A percentile compares a stretch with the other conserved stretches of the same genome.
These are phyloP conservation scores for Pseudopithomyces chartarum DNA, from an alignment of 2,329 filamentous ascomycete species.

Conservation along the genomic window DNA sequence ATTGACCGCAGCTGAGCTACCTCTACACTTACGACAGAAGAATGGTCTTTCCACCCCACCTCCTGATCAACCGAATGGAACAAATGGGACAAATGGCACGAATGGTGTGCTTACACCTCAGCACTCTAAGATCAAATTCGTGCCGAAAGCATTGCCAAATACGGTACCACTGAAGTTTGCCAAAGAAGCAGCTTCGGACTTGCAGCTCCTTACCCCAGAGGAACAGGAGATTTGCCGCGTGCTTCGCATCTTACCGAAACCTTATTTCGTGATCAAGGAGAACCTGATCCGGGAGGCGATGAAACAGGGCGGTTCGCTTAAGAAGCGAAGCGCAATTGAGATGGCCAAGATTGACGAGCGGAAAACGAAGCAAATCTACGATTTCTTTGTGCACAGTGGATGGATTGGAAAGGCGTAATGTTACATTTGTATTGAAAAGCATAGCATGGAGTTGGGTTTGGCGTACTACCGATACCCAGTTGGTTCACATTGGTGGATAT, in stretches of 20 bases:
- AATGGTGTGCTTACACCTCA: constrained; percentile 47
- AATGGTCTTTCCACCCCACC: constrained; percentile 49
- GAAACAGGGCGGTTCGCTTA: constrained; percentile 83
- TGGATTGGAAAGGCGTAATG: constrained; percentile 83
- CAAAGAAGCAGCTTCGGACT: constrained; percentile 77
- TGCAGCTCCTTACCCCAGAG: constrained; percentile 83
- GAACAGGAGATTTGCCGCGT: constrained; percentile 86
- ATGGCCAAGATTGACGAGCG: constrained; percentile 82
- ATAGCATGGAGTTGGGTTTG: constrained; percentile 6
- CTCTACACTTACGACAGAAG: constrained; percentile 60
- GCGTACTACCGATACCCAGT: constrained; percentile 27
- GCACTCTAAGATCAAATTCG: constrained; percentile 53
- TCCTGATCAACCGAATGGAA: constrained; percentile 36
- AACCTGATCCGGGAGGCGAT: constrained; percentile 88
- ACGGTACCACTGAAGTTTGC: constrained; percentile 70
- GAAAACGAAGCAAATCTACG: constrained; percentile 85
- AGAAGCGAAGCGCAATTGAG: constrained; percentile 92
- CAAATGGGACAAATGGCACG: constrained; percentile 50
- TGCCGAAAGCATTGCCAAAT: constrained; percentile 63
- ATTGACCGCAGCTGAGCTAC: constrained; percentile 78
- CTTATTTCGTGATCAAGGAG: constrained; percentile 94
- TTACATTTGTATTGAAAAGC: constrained; percentile 9
- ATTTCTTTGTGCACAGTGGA: constrained; percentile 91
- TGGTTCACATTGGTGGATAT: not conserved
- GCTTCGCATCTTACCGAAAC: constrained; percentile 86